phyloP scores from a whole-genome alignment of 164 flowering plant genomes.

The Stephania japonica region DNA sequence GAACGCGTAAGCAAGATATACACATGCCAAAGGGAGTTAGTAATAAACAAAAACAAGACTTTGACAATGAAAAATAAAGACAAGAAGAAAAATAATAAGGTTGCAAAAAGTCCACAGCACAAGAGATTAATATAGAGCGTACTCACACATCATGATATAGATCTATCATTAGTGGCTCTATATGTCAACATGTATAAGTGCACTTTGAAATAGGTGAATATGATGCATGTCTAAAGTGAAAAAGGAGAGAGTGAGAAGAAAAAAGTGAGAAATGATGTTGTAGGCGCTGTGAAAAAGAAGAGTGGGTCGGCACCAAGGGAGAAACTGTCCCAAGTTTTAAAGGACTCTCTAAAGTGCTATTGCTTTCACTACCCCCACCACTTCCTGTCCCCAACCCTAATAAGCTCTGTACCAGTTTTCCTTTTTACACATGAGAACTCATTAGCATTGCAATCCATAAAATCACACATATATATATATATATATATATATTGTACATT shows the following conservation, averaged over 20 bases:
- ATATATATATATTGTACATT: too few species aligned
- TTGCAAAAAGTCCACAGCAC: neutral
- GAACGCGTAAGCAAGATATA: too few species aligned
- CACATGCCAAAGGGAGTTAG: too few species aligned
- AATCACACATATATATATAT: too few species aligned
- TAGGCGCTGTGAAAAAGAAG: neutral
- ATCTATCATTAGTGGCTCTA: neutral
- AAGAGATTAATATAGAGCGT: too few species aligned
- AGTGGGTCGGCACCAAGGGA: neutral
- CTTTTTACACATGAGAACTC: too few species aligned
- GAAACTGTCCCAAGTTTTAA: neutral
- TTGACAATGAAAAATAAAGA: too few species aligned
- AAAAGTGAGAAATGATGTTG: neutral
- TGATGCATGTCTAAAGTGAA: neutral
- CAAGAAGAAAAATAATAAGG: neutral
- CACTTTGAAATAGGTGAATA: neutral
- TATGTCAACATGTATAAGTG: too few species aligned
- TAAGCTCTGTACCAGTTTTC: too few species aligned
- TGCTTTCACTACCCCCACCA: conserved; percentile 1
- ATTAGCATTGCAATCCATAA: too few species aligned
- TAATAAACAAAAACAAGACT: too few species aligned
- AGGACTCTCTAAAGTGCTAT: neutral
- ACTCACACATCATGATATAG: too few species aligned
- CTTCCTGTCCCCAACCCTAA: neutral
- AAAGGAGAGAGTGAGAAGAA: neutral